Conservation (phyloP, 495 filamentous ascomycete species). For the Tirmania nivea region DNA sequence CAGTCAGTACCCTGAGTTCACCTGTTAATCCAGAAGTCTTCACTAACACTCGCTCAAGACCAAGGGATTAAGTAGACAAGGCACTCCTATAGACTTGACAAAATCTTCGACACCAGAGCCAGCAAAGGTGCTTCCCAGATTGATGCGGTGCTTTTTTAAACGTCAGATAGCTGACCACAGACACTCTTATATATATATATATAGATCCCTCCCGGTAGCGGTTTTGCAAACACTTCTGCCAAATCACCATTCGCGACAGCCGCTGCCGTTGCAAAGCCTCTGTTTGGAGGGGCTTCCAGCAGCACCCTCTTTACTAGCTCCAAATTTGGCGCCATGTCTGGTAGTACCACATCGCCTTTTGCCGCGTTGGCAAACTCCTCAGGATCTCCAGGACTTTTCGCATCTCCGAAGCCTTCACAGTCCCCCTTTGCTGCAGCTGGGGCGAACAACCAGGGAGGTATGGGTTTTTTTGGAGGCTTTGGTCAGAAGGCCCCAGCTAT, state of each 20-base stretch:
- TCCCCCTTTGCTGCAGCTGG: not conserved
- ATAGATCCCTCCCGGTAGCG: constrained; percentile 13
- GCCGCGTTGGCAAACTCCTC: constrained; percentile 4
- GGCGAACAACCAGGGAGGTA: not conserved
- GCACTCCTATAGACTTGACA: not conserved
- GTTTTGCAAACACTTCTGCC: constrained; percentile 16
- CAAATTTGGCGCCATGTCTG: constrained; percentile 24
- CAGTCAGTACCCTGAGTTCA: no score
- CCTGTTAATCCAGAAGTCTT: no score
- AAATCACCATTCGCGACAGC: constrained; percentile 19
- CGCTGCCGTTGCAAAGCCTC: constrained; percentile 7
- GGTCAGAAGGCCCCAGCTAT: not conserved
- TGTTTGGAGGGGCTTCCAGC: constrained; percentile 8
- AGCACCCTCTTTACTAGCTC: constrained; percentile 31
- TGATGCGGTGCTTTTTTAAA: no score
- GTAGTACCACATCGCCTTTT: constrained; percentile 14
- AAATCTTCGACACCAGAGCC: not conserved
- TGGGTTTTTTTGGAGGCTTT: not conserved
- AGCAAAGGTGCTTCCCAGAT: not conserved
- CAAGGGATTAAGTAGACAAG: no score
- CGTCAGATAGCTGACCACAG: no score
- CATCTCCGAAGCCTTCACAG: not conserved
- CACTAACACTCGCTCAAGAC: no score
- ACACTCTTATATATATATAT: not conserved
- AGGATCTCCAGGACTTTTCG: not conserved